phyloP scores from a whole-genome alignment of 2,329 filamentous ascomycete species.

The Apiospora kogelbergensis region DNA sequence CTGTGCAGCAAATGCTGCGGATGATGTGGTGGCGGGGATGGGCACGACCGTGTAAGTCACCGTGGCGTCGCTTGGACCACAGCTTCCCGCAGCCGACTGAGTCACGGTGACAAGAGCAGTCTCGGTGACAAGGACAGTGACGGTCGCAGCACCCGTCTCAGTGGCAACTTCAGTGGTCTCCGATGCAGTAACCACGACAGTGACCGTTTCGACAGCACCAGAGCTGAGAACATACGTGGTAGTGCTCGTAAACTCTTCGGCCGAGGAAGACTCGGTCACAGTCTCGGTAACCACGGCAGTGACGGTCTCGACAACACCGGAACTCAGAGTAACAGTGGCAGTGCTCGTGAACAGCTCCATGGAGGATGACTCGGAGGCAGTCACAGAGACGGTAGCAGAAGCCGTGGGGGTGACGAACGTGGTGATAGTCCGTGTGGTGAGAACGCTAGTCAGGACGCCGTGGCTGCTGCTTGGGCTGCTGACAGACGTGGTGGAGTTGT shows the following conservation, averaged over 20 bases:
- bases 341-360: not conserved
- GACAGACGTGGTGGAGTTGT: not conserved
- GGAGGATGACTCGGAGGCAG: not conserved
- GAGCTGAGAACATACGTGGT: not conserved
- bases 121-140: not conserved
- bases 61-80: not conserved
- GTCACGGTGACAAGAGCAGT: constrained; percentile 1
- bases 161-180: not conserved
- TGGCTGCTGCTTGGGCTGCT: not conserved
- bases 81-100: not conserved
- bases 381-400: not conserved
- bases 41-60: not conserved
- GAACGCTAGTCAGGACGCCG: not conserved
- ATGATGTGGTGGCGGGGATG: not conserved
- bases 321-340: not conserved
- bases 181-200: not conserved
- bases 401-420: not conserved
- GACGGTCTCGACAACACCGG: not conserved
- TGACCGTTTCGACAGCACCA: not conserved
- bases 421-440: not conserved
- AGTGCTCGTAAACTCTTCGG: not conserved
- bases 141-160: not conserved
- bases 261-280: not conserved
- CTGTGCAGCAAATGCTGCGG: not conserved
- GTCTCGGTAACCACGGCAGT: constrained; percentile 1